Evolutionary conservation across 306 rosid genomes (phyloP), one percentile per base, ranked within the genome.

Genomic region (Arachis hypogaea): DNA sequence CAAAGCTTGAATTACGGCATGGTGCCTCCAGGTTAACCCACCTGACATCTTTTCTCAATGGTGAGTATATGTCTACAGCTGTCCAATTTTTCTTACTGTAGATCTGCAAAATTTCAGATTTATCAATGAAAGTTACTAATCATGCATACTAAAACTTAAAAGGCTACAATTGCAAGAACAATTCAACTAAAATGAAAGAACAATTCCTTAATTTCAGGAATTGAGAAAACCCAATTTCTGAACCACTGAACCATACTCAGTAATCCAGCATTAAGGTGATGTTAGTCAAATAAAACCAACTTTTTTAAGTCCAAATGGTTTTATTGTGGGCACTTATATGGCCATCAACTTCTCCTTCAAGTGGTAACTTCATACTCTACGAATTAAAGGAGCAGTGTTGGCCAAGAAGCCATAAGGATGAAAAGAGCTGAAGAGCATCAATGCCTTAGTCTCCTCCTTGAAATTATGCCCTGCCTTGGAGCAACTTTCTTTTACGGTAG

Each of bases 1-100:
- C 67, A 93, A 80, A 60, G 96, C 85, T 83, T 93, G 98, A 82
- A 91, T 89, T 58, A 88, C 77, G 64, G 90, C 81, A 5, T 89
- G 97, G 68, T 93, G 96, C 60, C 75, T 85, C 86, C 80, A 74
- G 78, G 56, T 76, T 80, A 86, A 76, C 59, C 82, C 92, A 59
- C 78, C 87, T 52, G 92, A 84, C 88, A 89, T 73, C 42, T 80
- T 88, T 42, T 52, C 50, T 66, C 71, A 41, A 68, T n/a, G 11
- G 40, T 9, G 10, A 74, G 45, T 54, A 2, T 33, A 33, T 33
- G 4, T 33, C 38, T 33, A 33, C 38, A 33, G 38, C 4, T 33
- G 3, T 33, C 4, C 38, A 33, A 33, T 33, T 33, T 33, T 33
- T 33, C 38, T 33, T 33, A 33, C 1, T 33, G 38, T 33, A 33